Evolutionary conservation across 73 alveolate genomes (phyloP).

Genomic region (Effrenium voratum): DNA sequence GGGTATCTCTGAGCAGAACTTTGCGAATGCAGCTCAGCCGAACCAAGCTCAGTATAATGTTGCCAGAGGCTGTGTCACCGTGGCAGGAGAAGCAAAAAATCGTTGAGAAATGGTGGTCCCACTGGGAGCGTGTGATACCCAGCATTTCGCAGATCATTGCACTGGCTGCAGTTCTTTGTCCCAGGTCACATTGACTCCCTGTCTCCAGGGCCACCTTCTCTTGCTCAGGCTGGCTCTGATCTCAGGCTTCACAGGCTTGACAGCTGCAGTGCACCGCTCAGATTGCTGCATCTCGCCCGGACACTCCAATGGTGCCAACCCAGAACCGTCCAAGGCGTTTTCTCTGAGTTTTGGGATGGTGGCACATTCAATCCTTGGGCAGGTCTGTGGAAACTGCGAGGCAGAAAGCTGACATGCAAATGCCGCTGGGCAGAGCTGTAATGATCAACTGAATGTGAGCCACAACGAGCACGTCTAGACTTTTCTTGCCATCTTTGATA

Average conservation of each 20-base stretch:
- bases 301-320: conserved; percentile 86
- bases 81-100: conserved; percentile 61
- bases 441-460: too few relatives aligned
- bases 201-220: conserved; percentile 86
- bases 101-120: conserved; percentile 57
- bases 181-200: conserved; percentile 63
- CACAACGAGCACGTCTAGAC: too few relatives aligned
- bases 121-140: conserved; percentile 15
- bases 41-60: background rate
- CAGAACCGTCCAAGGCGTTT: conserved; percentile 44
- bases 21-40: background rate
- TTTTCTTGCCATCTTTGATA: too few relatives aligned
- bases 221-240: conserved; percentile 39
- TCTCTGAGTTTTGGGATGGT: background rate
- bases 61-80: background rate
- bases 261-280: background rate
- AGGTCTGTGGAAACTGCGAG: conserved; percentile 84
- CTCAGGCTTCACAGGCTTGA: background rate
- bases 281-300: conserved; percentile 83
- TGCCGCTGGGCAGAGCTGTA: background rate
- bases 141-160: background rate
- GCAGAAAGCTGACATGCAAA: conserved; percentile 51
- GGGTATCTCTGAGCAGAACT: conserved; percentile 52
- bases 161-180: background rate
- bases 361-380: too few relatives aligned